Conservation (phyloP, 2,329 filamentous ascomycete genomes). For the Xylariaceae sp. region DNA sequence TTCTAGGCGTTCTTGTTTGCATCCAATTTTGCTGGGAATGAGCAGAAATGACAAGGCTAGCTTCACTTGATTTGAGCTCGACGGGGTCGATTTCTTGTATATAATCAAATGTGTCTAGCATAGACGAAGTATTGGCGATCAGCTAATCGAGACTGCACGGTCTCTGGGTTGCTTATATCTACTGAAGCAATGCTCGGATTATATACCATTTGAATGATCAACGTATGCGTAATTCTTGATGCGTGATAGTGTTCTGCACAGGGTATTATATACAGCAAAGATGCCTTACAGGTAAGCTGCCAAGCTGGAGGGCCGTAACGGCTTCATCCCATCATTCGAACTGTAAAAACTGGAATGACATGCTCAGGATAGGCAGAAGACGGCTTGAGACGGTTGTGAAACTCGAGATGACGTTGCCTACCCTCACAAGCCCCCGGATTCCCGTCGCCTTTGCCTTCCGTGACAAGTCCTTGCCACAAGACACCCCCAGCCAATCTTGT, state of each 20-base stretch:
- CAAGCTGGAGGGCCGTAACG: too few species aligned
- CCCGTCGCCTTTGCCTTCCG: constrained; percentile 23
- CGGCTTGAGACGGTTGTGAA: constrained; percentile 38
- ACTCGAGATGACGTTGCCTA: constrained; percentile 22
- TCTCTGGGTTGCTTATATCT: constrained; percentile 16
- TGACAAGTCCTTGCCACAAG: constrained; percentile 23
- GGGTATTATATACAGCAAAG: neutral
- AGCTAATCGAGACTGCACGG: constrained; percentile 12
- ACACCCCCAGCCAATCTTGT: neutral
- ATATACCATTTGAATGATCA: neutral
- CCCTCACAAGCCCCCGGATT: neutral
- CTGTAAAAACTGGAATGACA: too few species aligned
- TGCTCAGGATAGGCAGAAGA: neutral
- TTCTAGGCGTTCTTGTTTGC: constrained; percentile 36
- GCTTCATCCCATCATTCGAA: too few species aligned
- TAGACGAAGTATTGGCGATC: constrained; percentile 15
- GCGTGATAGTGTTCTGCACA: neutral
- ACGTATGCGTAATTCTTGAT: neutral
- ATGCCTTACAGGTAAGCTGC: neutral
- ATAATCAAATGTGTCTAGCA: constrained; percentile 29
- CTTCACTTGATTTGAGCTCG: constrained; percentile 24
- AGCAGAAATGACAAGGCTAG: constrained; percentile 15
- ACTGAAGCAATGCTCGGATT: constrained; percentile 5
- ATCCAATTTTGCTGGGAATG: constrained; percentile 26
- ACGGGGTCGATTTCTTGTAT: constrained; percentile 37